Evolutionary conservation across 2,329 filamentous ascomycete species (phyloP), one percentile per base, ranked within the genome.

Genomic region (Nigrospora oryzae): DNA sequence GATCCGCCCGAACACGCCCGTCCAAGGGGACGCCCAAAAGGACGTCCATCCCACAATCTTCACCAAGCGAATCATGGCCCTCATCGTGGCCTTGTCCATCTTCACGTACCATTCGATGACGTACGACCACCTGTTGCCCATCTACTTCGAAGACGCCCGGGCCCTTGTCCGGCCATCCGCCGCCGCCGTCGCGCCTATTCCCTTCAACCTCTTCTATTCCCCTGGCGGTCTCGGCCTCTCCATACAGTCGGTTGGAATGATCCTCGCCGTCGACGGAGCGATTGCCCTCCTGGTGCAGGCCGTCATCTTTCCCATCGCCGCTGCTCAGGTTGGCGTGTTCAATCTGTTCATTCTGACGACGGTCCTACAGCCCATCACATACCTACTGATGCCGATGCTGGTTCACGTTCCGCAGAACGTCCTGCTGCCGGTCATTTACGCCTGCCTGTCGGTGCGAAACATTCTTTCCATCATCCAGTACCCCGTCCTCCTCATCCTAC

Each of bases 41-140:
- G 55, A 53, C 5, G 51, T 58, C 46, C 54, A 59, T 19, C 51
- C 51, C 46, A 69, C 58, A 54, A 70, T 77, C 48, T 78, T 74
- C 63, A 71, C 68, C 62, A 71, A 72, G 63, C 77, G 77, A 36
- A 82, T 95, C 48, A 70, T 86, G 52, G 82, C 86, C 63, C 77
- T 95, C 43, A 81, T 93, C 35, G 58, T 89, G n/a, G 84, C 90
- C 1, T 69, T 96, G 40, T 87, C 85, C 38, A 87, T 96, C 51
- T 95, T 95, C 67, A 93, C 89, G 5, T 95, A 95, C 61, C 90
- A 96, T 65, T 89, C 85, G 34, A 96, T 96, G 89, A 89, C 86
- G 0, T 96, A 88, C 64, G 91, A 96, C 58, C 87, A 95, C 60
- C 75, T 96, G 1, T 73, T 95, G 44, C 90, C 90, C 8, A 95